Evolutionary conservation across 1,284 basidiomycete species (phyloP), one percentile per base, ranked within the genome.

Genomic region (Microbotryum saponariae): DNA sequence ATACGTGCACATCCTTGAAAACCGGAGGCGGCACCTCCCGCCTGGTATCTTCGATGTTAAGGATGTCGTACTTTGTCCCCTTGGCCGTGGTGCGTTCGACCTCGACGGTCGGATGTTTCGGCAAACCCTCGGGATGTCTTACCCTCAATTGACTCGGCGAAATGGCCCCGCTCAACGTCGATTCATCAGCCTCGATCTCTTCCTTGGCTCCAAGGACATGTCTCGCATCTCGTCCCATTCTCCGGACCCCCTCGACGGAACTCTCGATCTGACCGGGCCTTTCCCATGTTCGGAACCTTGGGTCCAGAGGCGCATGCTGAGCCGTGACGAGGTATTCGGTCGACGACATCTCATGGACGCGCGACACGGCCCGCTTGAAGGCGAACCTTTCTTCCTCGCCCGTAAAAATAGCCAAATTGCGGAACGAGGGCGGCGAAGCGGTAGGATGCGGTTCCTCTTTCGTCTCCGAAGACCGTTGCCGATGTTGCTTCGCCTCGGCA

Each of bases 291-390:
- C 67, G 60, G 12, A 69, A 56, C 14, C 57, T 51, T 2, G 61
- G 60, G 1, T 61, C 60, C 16, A 69, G 54, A 0, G 67, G 67
- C 4, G 62, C 46, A 52, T 66, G 65, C 5, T 55, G 44, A 1
- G 61, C 62, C 12, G 60, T 64, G 18, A 64, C 62, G 55, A 69
- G 67, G 74, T 85, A 85, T 27, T 74, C 74, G 23, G 77, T 76
- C 54, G 80, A 81, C 25, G 82, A 82, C 83, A 87, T 86, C 74
- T 88, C 85, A 55, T 81, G 76, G 37, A 86, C 73, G 18, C 85
- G 77, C 7, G 84, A 86, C 1, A 87, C 79, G 0, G 85, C 85
- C 42, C 85, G 81, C 72, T 84, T 83, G 63, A 68, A 72, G 8
- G 61, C 64, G 58, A 69, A 58, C 47, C 76, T 51, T 58, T 70